Evolutionary conservation across 1,284 basidiomycete genomes (phyloP), one percentile per base, ranked within the genome.

Genomic region (Marasmius oreades): DNA sequence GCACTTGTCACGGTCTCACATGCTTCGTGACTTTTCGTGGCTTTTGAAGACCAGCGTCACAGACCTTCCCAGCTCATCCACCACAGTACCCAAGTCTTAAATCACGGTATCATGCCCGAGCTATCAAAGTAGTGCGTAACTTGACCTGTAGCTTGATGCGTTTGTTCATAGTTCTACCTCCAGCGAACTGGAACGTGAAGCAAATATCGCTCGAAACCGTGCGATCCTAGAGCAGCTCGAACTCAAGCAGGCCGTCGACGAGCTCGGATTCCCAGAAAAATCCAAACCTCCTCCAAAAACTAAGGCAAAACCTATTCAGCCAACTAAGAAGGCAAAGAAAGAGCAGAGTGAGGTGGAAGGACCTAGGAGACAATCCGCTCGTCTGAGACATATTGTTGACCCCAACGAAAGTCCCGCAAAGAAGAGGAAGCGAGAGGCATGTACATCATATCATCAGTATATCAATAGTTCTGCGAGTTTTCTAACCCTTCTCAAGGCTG

Each of bases 141-240:
- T 1, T 28, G 8, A 31, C 23, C 18, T 63, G 6, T 18, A 53
- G 1, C 6, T 26, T 8, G 22, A 31, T 7, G 51, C 2, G 18
- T 11, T n/a, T 18, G 44, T 37, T 16, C 28, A 52, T 42, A 8
- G 6, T 10, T 28, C 43, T 20, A 26, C 26, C 26, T n/a, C 39
- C 61, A 90, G 89, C 65, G 90, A 92, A 70, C 70, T 79, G 33
- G 85, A 90, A 63, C 84, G 90, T 14, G 82, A 87, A 64, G 84
- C 82, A 7, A 92, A 90, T 63, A 91, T 92, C 52, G 88, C 86
- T 11, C 79, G 87, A 48, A 92, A 92, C 66, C 83, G 80, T 43
- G 86, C 82, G 10, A 73, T 92, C 7, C 76, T 92, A 33, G 84
- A 86, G 58, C 70, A 87, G 63, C 78, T 92, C 22, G 81, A 87